phyloP scores from a whole-genome alignment of 73 alveolate genomes.

The Durusdinium trenchii region DNA sequence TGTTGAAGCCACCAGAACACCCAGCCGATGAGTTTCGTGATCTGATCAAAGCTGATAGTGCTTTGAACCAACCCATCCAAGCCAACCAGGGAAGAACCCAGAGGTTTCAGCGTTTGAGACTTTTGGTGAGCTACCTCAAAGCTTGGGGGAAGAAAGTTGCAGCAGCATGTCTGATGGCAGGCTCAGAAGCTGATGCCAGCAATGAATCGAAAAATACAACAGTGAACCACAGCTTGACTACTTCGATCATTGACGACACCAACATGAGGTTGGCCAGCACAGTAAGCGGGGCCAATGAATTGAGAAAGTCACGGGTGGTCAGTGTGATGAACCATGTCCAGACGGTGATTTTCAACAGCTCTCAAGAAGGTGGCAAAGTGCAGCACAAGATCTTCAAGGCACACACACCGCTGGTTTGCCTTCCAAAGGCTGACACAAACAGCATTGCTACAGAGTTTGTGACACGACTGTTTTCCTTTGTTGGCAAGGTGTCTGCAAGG shows the following conservation, averaged over 20 bases:
- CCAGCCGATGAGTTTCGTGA: neutral
- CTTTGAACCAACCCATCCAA: neutral
- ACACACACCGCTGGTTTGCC: neutral
- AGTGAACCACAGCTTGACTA: too few species aligned
- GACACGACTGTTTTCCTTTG: neutral
- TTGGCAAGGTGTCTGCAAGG: neutral
- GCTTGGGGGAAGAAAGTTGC: too few species aligned
- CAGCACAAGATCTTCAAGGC: neutral
- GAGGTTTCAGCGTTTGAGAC: neutral
- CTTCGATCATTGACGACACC: slow-evolving; percentile 40
- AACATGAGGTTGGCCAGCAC: neutral
- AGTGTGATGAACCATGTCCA: slow-evolving; percentile 8
- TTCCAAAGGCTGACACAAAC: neutral
- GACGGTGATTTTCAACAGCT: neutral
- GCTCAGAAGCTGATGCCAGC: too few species aligned
- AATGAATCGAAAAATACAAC: too few species aligned
- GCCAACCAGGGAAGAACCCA: neutral
- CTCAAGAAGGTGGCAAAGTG: neutral
- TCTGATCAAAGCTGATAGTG: neutral
- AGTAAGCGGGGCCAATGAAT: too few species aligned
- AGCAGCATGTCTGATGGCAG: too few species aligned
- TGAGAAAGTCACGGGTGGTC: neutral
- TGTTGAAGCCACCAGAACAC: neutral
- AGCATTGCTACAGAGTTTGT: neutral
- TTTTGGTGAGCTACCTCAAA: neutral